These are phyloP conservation scores for Colletotrichum gloeosporioides DNA, from an alignment of 2,329 filamentous ascomycete genomes.

Conservation along the genomic window DNA sequence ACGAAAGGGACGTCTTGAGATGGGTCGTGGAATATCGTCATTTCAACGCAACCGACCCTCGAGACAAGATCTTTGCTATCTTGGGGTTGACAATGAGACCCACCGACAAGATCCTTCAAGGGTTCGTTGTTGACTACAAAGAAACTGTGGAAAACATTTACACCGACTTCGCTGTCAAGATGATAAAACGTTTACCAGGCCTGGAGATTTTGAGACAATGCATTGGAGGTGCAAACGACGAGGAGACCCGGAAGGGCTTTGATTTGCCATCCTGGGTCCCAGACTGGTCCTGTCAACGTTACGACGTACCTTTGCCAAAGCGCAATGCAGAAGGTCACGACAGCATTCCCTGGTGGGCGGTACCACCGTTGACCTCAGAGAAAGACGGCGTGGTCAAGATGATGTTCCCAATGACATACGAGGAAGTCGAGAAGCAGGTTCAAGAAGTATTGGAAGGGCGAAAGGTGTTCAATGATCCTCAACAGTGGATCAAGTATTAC, in stretches of 20 bases:
- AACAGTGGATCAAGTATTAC: too few species aligned
- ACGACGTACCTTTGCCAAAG: neutral
- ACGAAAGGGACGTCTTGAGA: neutral
- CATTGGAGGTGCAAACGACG: too few species aligned
- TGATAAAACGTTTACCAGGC: too few species aligned
- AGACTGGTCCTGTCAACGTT: neutral
- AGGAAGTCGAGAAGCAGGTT: neutral
- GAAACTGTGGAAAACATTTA: neutral
- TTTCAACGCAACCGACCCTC: constrained; percentile 15
- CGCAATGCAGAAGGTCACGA: neutral
- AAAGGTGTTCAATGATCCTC: too few species aligned
- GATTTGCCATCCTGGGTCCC: neutral
- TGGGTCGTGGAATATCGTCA: neutral
- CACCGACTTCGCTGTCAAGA: neutral
- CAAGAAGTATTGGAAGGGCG: neutral
- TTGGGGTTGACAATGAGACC: constrained; percentile 1
- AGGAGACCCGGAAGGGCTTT: too few species aligned
- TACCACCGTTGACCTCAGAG: neutral
- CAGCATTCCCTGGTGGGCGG: neutral
- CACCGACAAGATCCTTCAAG: neutral
- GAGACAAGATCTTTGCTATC: constrained; percentile 23
- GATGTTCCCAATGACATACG: neutral
- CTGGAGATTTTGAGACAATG: neutral
- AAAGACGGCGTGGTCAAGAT: neutral
- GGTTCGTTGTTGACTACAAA: neutral